Evolutionary conservation across 2,329 filamentous ascomycete species (phyloP).

Genomic region (Coniochaeta ligniaria): DNA sequence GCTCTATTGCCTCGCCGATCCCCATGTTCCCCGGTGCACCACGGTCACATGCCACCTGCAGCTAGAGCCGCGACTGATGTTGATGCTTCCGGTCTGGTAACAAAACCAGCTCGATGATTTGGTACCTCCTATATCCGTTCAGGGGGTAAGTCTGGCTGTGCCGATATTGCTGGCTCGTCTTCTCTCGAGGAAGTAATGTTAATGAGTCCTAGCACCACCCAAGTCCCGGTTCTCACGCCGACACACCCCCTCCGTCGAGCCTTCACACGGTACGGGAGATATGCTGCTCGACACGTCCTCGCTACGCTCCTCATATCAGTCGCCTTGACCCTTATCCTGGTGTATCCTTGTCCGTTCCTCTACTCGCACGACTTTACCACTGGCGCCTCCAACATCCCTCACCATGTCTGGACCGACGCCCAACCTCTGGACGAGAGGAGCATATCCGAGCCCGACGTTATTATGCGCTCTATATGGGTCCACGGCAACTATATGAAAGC

Average conservation of each 20-base stretch:
- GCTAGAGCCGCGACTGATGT: not conserved
- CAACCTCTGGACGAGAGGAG: slow-evolving; percentile 50
- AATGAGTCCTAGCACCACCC: slow-evolving; percentile 53
- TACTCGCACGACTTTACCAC: slow-evolving; percentile 66
- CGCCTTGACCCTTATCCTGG: slow-evolving; percentile 59
- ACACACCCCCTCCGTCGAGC: slow-evolving; percentile 57
- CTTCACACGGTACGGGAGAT: slow-evolving; percentile 63
- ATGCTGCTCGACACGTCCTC: slow-evolving; percentile 66
- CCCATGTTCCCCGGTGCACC: not conserved
- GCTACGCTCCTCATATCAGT: slow-evolving; percentile 69
- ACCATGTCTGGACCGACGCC: slow-evolving; percentile 76
- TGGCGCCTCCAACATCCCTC: slow-evolving; percentile 64
- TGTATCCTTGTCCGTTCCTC: slow-evolving; percentile 70
- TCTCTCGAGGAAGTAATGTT: slow-evolving; percentile 4
- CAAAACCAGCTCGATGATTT: slow-evolving; percentile 49
- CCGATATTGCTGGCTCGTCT: slow-evolving; percentile 1
- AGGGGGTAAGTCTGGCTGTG: slow-evolving; percentile 53
- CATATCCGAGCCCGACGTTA: slow-evolving; percentile 56
- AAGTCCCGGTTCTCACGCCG: slow-evolving; percentile 59
- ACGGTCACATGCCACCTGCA: not conserved
- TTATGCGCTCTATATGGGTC: slow-evolving; percentile 76
- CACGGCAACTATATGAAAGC: slow-evolving; percentile 77
- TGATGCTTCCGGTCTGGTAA: not conserved
- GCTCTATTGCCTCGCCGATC: not conserved
- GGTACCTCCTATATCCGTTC: slow-evolving; percentile 71